phyloP scores from a whole-genome alignment of 1,139 yeast genomes.

The Pneumocystis oryctolagi region DNA sequence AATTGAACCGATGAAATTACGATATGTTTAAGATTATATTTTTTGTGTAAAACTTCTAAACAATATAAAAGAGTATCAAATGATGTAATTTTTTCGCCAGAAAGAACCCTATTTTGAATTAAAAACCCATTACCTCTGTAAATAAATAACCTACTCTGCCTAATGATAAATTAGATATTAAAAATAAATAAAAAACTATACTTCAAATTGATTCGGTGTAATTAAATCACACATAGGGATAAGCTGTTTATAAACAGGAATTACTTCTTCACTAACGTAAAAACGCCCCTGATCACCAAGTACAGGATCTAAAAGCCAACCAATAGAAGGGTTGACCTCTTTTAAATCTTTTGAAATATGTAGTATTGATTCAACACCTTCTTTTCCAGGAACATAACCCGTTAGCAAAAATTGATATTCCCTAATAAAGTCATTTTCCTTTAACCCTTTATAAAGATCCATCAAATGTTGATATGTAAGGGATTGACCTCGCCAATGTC shows the following conservation, averaged over 20 bases:
- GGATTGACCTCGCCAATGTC: conserved; percentile 6
- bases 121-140: not conserved
- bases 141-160: not conserved
- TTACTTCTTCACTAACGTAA: conserved; percentile 59
- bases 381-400: conserved; percentile 56
- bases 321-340: conserved; percentile 12
- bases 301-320: conserved; percentile 66
- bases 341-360: conserved; percentile 27
- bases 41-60: conserved; percentile 34
- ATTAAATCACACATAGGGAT: conserved; percentile 42
- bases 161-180: not conserved
- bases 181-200: conserved; percentile 43
- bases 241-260: conserved; percentile 49
- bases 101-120: conserved; percentile 4
- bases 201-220: conserved; percentile 87
- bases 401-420: conserved; percentile 49
- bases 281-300: conserved; percentile 68
- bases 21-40: conserved; percentile 42
- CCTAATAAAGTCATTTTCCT: conserved; percentile 27
- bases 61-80: conserved; percentile 33
- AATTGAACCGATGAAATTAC: conserved; percentile 51
- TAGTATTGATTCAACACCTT: conserved; percentile 36
- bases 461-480: conserved; percentile 41
- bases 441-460: conserved; percentile 35
- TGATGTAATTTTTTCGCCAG: conserved; percentile 31